These are phyloP conservation scores for Barbarea vulgaris DNA, from an alignment of 345 rosid genomes.

Conservation along the genomic window DNA sequence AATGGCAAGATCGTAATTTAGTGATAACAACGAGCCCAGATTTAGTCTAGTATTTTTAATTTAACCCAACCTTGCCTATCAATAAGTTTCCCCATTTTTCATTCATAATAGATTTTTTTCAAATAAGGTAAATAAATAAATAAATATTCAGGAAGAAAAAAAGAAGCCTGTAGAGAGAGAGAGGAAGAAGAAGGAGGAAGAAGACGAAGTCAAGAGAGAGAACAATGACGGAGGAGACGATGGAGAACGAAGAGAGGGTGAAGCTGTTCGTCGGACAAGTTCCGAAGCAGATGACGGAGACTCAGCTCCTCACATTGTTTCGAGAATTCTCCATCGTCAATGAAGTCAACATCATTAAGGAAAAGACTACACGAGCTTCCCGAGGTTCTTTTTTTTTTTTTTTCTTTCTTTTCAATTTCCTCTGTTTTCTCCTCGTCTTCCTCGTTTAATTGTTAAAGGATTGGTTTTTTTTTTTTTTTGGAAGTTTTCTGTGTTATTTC, in stretches of 20 bases:
- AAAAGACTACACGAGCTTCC: slow-evolving; percentile 81
- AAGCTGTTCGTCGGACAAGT: slow-evolving; percentile 99
- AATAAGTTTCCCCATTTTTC: neutral
- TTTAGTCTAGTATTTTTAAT: slow-evolving; percentile 19
- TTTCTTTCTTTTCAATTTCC: neutral
- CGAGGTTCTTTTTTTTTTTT: slow-evolving; percentile 55
- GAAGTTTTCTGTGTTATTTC: neutral
- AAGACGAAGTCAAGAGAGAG: slow-evolving; percentile 27
- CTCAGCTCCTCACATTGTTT: slow-evolving; percentile 85
- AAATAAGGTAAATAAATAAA: neutral
- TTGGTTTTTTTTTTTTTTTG: neutral
- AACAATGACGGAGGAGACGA: slow-evolving; percentile 66
- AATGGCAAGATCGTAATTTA: slow-evolving; percentile 29
- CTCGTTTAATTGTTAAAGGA: neutral
- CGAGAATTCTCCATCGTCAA: slow-evolving; percentile 76
- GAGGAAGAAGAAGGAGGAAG: neutral
- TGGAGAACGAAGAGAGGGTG: slow-evolving; percentile 73
- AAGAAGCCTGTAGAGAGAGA: slow-evolving; percentile 11
- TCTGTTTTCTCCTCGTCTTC: slow-evolving; percentile 22
- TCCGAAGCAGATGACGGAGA: slow-evolving; percentile 89
- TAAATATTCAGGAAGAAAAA: slow-evolving; percentile 11
- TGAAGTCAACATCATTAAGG: slow-evolving; percentile 98
- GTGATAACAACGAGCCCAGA: neutral
- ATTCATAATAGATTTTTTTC: slow-evolving; percentile 1
- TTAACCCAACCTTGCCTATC: slow-evolving; percentile 7